phyloP scores from a whole-genome alignment of 1,284 basidiomycete genomes.

The Trametes polyzona region DNA sequence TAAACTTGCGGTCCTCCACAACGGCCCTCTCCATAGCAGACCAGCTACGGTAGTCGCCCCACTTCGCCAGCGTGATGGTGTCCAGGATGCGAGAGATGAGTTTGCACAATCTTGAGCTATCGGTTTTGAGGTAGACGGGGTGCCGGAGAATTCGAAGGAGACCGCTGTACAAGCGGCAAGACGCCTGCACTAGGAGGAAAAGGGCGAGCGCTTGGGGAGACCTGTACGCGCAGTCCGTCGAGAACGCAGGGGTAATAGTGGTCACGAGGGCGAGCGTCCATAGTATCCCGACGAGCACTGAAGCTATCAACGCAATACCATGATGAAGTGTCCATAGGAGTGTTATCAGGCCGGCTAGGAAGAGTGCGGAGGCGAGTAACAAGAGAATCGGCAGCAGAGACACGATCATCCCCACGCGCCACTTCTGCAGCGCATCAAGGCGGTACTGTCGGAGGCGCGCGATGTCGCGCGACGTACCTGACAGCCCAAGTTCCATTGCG shows the following conservation, averaged over 20 bases:
- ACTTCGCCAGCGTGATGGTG: background rate
- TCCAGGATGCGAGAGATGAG: background rate
- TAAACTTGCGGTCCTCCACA: background rate
- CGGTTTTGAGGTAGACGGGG: background rate
- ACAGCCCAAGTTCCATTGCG: background rate
- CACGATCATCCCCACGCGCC: slow-evolving; percentile 7
- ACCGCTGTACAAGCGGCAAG: background rate
- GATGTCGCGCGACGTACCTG: background rate
- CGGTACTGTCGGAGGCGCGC: slow-evolving; percentile 4
- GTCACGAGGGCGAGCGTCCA: background rate
- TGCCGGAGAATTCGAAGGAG: background rate
- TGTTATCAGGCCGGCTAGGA: slow-evolving; percentile 11
- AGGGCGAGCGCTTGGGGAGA: slow-evolving; percentile 6
- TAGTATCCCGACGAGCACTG: slow-evolving; percentile 5
- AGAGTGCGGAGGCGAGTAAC: slow-evolving; percentile 3
- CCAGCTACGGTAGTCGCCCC: background rate
- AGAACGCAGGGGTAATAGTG: slow-evolving; percentile 1
- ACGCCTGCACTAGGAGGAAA: background rate
- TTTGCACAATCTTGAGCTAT: background rate
- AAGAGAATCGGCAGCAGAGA: slow-evolving; percentile 11
- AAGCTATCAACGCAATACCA: background rate
- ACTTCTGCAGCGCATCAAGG: background rate
- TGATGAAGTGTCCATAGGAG: slow-evolving; percentile 9
- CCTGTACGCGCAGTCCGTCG: slow-evolving; percentile 1
- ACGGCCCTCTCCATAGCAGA: background rate